Conservation (phyloP, 352 stramenopile species). For the Phytophthora litchii region DNA sequence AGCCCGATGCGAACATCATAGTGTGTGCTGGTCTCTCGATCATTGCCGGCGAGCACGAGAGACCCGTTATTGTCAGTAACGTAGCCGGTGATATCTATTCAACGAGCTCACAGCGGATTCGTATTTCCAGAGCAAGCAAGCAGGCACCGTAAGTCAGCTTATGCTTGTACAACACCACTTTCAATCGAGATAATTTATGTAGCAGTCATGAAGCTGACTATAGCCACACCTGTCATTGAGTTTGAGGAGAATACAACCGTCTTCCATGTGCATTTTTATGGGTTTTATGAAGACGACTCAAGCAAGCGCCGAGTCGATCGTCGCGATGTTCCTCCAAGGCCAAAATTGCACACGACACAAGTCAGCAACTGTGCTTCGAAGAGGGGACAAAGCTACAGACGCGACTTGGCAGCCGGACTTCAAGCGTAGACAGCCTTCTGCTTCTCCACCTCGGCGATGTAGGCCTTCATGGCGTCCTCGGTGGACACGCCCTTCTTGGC, state of each 20-base stretch:
- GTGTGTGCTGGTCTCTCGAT: conserved; percentile 4
- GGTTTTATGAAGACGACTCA: conserved; percentile 27
- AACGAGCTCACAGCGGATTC: conserved; percentile 1
- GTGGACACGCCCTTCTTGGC: conserved; percentile 85
- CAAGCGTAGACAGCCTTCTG: conserved; percentile 85
- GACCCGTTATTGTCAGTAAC: conserved; percentile 8
- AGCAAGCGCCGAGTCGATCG: conserved; percentile 7
- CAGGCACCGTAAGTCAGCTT: too few relatives aligned
- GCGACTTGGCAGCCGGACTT: conserved; percentile 34
- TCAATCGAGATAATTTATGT: neutral
- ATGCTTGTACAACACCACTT: neutral
- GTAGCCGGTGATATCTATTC: conserved; percentile 25
- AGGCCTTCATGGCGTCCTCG: conserved; percentile 88
- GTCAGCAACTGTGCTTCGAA: neutral
- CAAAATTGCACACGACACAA: conserved; percentile 4
- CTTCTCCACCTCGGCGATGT: conserved; percentile 87
- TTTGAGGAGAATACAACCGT: conserved; percentile 10
- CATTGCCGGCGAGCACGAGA: conserved; percentile 9
- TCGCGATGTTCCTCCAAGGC: conserved; percentile 6
- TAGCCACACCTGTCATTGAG: neutral
- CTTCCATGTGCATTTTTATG: conserved; percentile 32
- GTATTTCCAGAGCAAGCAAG: neutral
- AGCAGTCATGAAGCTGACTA: neutral
- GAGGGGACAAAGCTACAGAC: conserved; percentile 23
- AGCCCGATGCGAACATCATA: neutral